phyloP scores from a whole-genome alignment of 2,329 filamentous ascomycete genomes.

The Hymenoscyphus occultus region DNA sequence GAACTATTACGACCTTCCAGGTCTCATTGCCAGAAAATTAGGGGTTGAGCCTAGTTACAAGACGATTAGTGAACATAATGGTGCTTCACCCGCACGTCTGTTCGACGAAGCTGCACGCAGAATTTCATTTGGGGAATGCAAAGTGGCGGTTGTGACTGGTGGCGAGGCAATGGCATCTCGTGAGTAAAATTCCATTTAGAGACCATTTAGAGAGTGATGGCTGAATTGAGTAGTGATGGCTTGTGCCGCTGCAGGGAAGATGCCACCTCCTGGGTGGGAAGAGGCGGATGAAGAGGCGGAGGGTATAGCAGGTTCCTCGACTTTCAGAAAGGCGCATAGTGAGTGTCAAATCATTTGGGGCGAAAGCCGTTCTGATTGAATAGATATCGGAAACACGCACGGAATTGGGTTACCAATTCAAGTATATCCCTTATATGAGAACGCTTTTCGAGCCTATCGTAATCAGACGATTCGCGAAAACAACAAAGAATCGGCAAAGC shows the following conservation, averaged over 20 bases:
- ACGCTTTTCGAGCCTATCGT: constrained; percentile 55
- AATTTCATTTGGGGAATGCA: constrained; percentile 51
- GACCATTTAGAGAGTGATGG: constrained; percentile 19
- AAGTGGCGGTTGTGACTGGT: constrained; percentile 58
- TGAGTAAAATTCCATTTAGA: constrained; percentile 32
- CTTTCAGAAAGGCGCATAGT: constrained; percentile 43
- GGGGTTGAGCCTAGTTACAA: constrained; percentile 47
- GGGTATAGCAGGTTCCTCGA: constrained; percentile 50
- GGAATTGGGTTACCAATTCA: constrained; percentile 62
- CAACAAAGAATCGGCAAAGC: constrained; percentile 52
- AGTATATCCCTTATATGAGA: constrained; percentile 66
- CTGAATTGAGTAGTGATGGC: constrained; percentile 46
- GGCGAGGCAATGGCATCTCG: constrained; percentile 63
- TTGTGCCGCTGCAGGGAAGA: constrained; percentile 48
- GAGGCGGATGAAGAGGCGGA: constrained; percentile 45
- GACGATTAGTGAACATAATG: constrained; percentile 56
- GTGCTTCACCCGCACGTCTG: constrained; percentile 59
- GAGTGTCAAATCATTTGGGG: constrained; percentile 21
- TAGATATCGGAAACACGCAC: constrained; percentile 55
- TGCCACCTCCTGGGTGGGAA: constrained; percentile 61
- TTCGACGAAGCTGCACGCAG: constrained; percentile 62
- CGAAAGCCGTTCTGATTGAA: constrained; percentile 9
- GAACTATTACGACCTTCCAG: constrained; percentile 59
- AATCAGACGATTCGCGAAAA: constrained; percentile 55
- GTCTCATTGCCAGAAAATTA: constrained; percentile 49